Base-by-base conservation (phyloP, 2,329 filamentous ascomycete species). In the Aciculosporium take region DNA sequence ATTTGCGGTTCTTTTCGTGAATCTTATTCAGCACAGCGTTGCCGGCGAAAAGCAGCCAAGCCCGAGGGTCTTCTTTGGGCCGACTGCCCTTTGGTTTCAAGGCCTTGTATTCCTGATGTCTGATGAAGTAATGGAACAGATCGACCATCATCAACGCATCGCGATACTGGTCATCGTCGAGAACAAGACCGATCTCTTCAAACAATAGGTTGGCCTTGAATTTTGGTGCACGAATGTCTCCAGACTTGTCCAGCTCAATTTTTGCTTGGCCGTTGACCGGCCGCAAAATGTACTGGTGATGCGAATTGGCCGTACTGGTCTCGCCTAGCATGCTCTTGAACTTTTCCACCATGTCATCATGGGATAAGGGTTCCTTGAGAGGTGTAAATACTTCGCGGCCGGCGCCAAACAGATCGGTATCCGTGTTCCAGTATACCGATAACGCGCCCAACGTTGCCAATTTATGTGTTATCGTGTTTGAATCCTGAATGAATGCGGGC, bases 101-200 rank as follows among this genome's bases (percentile, higher is more conserved):
- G 52, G 82, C 89, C 57, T 93, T 93, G 66, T 96, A 95, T 58
- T 99, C 89, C 59, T 96, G 91, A 50, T 98, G 91, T 25, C 89
- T 81, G 51, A 95, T 84, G 60, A 96, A 98, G 63, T 94, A 96
- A 60, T 98, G 91, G 67, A 99, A 98, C 3, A 96, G 69, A 57
- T 99, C 91, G 2, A 96, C 84, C 68, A 99, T 84, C 91, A 98
- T 98, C 44, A 99, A 66, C 5, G 82, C 86, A 63, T 99, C 91
- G 24, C 93, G 83, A 57, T 99, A 99, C 58, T 99, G 91, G 49
- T 95, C 78, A 49, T 98, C 89, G 51, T 99, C 93, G 25, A 99
- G 72, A n/a, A 96, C 84, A 48, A 99, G 81, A 39, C 93, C 91
- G 44, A 99, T 88, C 56, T 99, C 93, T 55, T 99, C 89, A 52